Evolutionary conservation across 805 yeast species (phyloP).

Genomic region (Tanozyma kutaoensis): DNA sequence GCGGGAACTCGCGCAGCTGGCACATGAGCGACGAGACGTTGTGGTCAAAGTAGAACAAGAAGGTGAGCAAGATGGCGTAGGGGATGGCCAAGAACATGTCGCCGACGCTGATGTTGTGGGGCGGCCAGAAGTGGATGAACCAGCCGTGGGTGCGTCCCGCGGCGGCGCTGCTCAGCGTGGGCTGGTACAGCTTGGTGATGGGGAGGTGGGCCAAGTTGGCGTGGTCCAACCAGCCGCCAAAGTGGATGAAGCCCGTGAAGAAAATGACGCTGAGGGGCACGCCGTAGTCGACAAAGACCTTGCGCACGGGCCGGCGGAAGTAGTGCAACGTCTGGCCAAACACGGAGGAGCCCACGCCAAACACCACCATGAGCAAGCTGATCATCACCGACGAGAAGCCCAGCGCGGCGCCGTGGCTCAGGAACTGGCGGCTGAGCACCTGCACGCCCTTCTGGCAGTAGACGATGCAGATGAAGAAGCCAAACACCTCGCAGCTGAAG

Average conservation of each 20-base stretch:
- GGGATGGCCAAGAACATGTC: conserved; percentile 86
- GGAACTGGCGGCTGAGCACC: conserved; percentile 61
- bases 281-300: conserved; percentile 73
- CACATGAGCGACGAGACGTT: conserved; percentile 90
- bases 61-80: conserved; percentile 75
- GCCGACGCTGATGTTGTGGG: conserved; percentile 41
- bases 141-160: conserved; percentile 42
- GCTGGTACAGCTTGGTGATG: conserved; percentile 57
- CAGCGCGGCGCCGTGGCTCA: conserved; percentile 17
- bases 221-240: conserved; percentile 61
- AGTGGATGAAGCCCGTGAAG: conserved; percentile 87
- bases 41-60: conserved; percentile 87
- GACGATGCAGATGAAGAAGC: conserved; percentile 77
- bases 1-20: conserved; percentile 68
- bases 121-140: conserved; percentile 68
- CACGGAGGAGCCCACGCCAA: conserved; percentile 50
- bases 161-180: conserved; percentile 33
- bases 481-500: conserved; percentile 88
- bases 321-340: conserved; percentile 54
- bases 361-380: conserved; percentile 60
- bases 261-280: conserved; percentile 75
- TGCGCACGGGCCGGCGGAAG: conserved; percentile 46
- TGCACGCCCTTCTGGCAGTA: conserved; percentile 88
- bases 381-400: conserved; percentile 70
- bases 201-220: conserved; percentile 54